Evolutionary conservation across 129 eudicot genomes (phyloP), one percentile per base, ranked within the genome.

Genomic region (Smallanthus sonchifolius): DNA sequence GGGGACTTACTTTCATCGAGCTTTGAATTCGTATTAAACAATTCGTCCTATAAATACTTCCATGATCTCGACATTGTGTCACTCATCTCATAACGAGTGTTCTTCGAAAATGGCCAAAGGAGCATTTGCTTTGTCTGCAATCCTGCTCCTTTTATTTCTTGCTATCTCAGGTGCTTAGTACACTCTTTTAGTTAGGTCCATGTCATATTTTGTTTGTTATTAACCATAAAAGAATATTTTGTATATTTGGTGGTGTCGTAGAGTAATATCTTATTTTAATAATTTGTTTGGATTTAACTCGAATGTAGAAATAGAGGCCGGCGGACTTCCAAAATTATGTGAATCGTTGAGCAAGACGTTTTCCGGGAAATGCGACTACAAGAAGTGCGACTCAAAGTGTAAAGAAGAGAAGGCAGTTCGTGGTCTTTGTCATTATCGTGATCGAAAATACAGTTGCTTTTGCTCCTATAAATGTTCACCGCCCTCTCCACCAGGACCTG

Each of bases 301-400:
- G 10, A 45, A 13, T 42, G 47, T 14, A 47, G 73, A 69, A 30
- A 68, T 68, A 44, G 43, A 68, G 11, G 60, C 60, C 0, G 42
- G 59, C 28, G 38, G 15, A 39, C 5, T 3, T 19, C 16, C 16
- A 60, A 59, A 47, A 30, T 5, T 67, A 52, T 75, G 67, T 66
- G 80, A 65, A 67, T 66, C 55, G n/a, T 5, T 4, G 40, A 65
- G 73, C 20, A n/a, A n/a, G 9, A 51, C 80, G 7, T 76, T 11
- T 30, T 19, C 67, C 1, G 80, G 80, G 32, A 10, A 24, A 9
- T 76, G 80, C 7, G 9, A 66, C 8, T 6, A 10, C 16, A 32
- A 40, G 32, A 40, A 39, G 45, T 76, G 80, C 15, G 67, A 76
- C 67, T 39, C 20, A n/a, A 66, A 52, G 57, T 76, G 80, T 44